A percentile compares a stretch with the other conserved stretches of the same genome.
These are phyloP conservation scores for Tolypocladium inflatum DNA, from an alignment of 2,329 filamentous ascomycete species.

Conservation along the genomic window DNA sequence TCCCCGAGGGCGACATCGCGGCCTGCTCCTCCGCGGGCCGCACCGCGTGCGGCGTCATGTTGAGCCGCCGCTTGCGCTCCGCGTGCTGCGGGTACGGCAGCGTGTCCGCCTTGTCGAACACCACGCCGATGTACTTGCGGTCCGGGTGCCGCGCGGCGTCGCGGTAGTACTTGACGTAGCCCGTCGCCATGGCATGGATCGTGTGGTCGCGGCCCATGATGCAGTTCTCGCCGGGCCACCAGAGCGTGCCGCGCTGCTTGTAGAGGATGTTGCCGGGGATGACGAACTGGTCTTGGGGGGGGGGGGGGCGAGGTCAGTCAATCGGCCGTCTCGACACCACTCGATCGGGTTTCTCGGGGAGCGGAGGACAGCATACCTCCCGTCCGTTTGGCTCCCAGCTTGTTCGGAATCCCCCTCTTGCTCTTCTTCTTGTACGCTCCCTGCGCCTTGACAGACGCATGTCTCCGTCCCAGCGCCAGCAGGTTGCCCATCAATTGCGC, in stretches of 20 bases:
- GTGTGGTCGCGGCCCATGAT: slow-evolving; percentile 95
- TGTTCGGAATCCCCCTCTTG: slow-evolving; percentile 59
- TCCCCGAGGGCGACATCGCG: slow-evolving; percentile 38
- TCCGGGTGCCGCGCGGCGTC: slow-evolving; percentile 76
- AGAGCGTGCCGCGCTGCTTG: slow-evolving; percentile 87
- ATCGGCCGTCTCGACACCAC: slow-evolving; percentile 6
- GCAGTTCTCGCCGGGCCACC: slow-evolving; percentile 93
- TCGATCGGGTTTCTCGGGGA: neutral
- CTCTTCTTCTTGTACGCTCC: slow-evolving; percentile 57
- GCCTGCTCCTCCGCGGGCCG: slow-evolving; percentile 25
- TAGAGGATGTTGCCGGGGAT: slow-evolving; percentile 97
- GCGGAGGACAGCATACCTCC: slow-evolving; percentile 50
- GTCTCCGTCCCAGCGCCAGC: slow-evolving; percentile 39
- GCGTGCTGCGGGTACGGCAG: slow-evolving; percentile 71
- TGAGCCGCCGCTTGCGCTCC: slow-evolving; percentile 64
- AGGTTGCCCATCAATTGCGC: slow-evolving; percentile 25
- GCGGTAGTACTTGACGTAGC: slow-evolving; percentile 95
- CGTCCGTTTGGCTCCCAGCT: slow-evolving; percentile 87
- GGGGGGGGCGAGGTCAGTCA: slow-evolving; percentile 4
- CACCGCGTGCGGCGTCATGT: slow-evolving; percentile 52
- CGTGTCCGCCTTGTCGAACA: slow-evolving; percentile 70
- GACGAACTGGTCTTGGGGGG: slow-evolving; percentile 91
- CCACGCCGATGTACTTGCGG: slow-evolving; percentile 89
- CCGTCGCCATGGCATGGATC: slow-evolving; percentile 74
- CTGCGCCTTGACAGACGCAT: slow-evolving; percentile 54